These are phyloP conservation scores for Phaeotremella skinneri DNA, from an alignment of 768 basidiomycete genomes.

Conservation along the genomic window DNA sequence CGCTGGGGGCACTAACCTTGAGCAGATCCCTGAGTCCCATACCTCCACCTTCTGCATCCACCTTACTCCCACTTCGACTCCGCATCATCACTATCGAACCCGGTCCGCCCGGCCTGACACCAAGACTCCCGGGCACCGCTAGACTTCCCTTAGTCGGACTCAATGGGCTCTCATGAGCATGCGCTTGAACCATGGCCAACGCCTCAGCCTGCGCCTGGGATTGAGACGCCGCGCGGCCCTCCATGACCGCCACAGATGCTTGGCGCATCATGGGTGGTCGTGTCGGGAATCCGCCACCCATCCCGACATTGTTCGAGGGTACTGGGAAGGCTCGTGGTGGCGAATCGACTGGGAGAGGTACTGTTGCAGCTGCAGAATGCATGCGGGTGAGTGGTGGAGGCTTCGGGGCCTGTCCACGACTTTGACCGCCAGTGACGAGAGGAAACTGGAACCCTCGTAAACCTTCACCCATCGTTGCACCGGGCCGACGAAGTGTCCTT, in stretches of 20 bases:
- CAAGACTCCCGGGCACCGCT: slow-evolving; percentile 4
- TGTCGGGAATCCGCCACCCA: slow-evolving; percentile 10
- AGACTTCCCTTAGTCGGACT: slow-evolving; percentile 22
- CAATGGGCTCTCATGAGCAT: slow-evolving; percentile 18
- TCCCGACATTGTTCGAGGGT: slow-evolving; percentile 3
- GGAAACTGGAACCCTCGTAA: slow-evolving; percentile 46
- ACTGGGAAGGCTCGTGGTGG: slow-evolving; percentile 10
- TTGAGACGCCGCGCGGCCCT: slow-evolving; percentile 44
- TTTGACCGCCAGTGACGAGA: slow-evolving; percentile 19
- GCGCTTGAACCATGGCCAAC: slow-evolving; percentile 27
- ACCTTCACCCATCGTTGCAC: slow-evolving; percentile 38
- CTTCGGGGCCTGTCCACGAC: slow-evolving; percentile 4
- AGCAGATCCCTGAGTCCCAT: slow-evolving; percentile 44
- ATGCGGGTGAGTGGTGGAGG: slow-evolving; percentile 5
- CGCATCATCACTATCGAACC: slow-evolving; percentile 29
- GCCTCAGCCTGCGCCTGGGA: slow-evolving; percentile 29
- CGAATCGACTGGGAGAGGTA: slow-evolving; percentile 11
- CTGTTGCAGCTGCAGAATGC: slow-evolving; percentile 34
- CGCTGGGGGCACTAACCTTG: slow-evolving; percentile 47
- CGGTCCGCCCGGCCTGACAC: slow-evolving; percentile 5
- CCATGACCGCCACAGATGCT: slow-evolving; percentile 61
- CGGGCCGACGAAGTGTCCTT: slow-evolving; percentile 20
- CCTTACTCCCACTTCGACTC: slow-evolving; percentile 39
- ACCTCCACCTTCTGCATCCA: slow-evolving; percentile 27
- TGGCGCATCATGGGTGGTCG: slow-evolving; percentile 58